A percentile compares a stretch with the other conserved stretches of the same genome.
Evolutionary conservation across 192 early-diverging fungal species (phyloP).

Genomic region (Rhizophlyctis rosea): DNA sequence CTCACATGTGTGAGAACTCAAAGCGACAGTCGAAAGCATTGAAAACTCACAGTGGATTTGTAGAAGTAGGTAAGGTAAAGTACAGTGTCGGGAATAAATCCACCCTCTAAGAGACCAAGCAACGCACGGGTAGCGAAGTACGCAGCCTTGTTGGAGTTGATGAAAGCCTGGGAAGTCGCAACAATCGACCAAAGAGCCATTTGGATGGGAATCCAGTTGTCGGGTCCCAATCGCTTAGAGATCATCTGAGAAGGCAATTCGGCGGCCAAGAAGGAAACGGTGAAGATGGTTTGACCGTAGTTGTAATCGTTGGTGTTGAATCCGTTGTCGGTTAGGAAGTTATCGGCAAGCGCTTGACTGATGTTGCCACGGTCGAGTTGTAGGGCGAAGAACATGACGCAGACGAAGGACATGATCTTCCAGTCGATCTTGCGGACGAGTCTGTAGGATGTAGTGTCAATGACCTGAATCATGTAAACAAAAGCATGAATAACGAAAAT

Average conservation of each 20-base stretch:
- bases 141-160: constrained; percentile 30
- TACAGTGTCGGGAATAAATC: constrained; percentile 46
- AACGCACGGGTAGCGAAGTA: constrained; percentile 49
- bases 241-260: constrained; percentile 53
- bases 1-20: background rate
- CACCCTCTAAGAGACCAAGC: constrained; percentile 53
- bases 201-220: constrained; percentile 54
- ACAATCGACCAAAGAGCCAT: constrained; percentile 29
- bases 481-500: background rate
- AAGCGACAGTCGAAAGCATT: background rate
- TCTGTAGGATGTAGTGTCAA: background rate
- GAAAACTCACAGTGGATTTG: constrained; percentile 30
- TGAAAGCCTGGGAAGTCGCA: constrained; percentile 31
- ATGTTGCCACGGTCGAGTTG: constrained; percentile 49
- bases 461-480: background rate
- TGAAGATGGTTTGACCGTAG: constrained; percentile 45
- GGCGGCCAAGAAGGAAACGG: constrained; percentile 40
- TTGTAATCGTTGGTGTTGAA: constrained; percentile 44
- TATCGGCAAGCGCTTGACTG: constrained; percentile 23
- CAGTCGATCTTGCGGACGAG: constrained; percentile 49
- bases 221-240: constrained; percentile 45
- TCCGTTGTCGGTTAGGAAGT: constrained; percentile 38
- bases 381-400: constrained; percentile 55
- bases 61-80: constrained; percentile 54
- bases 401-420: constrained; percentile 36